A percentile compares a stretch with the other conserved stretches of the same genome.
These are phyloP conservation scores for Xylariales sp. DNA, from an alignment of 2,329 filamentous ascomycete genomes.

Conservation along the genomic window DNA sequence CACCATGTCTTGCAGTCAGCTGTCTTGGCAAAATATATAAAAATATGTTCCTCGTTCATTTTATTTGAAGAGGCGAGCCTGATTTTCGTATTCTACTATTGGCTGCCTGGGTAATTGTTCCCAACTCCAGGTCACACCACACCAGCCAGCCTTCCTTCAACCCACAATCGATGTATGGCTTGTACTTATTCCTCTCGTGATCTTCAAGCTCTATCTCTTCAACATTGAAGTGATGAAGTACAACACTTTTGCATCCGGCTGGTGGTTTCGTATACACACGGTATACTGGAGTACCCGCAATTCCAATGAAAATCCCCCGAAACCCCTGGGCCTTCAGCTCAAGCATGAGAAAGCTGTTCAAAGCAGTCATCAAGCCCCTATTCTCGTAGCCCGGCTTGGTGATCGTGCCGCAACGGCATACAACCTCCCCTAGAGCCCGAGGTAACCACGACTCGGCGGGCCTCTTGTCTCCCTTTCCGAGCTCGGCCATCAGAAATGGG, in stretches of 20 bases:
- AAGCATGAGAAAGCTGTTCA: slow-evolving; percentile 19
- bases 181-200: background rate
- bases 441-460: slow-evolving; percentile 16
- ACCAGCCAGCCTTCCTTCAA: slow-evolving; percentile 7
- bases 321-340: slow-evolving; percentile 18
- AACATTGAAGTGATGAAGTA: background rate
- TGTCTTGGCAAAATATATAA: too few relatives aligned
- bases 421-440: slow-evolving; percentile 13
- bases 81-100: too few relatives aligned
- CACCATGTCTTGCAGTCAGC: too few relatives aligned
- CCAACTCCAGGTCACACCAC: slow-evolving; percentile 3
- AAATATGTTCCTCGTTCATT: too few relatives aligned
- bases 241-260: slow-evolving; percentile 4
- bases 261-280: slow-evolving; percentile 9
- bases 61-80: too few relatives aligned
- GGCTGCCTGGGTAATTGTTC: background rate
- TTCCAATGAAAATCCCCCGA: slow-evolving; percentile 13
- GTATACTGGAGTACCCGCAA: slow-evolving; percentile 4
- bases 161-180: slow-evolving; percentile 3
- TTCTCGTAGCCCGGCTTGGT: slow-evolving; percentile 16
- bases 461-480: slow-evolving; percentile 11
- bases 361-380: slow-evolving; percentile 17
- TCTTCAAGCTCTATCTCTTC: slow-evolving; percentile 9
- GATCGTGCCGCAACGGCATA: slow-evolving; percentile 16
- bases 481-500: slow-evolving; percentile 8